Evolutionary conservation across 306 rosid species (phyloP), one percentile per base, ranked within the genome.

Genomic region (Trifolium dubium): DNA sequence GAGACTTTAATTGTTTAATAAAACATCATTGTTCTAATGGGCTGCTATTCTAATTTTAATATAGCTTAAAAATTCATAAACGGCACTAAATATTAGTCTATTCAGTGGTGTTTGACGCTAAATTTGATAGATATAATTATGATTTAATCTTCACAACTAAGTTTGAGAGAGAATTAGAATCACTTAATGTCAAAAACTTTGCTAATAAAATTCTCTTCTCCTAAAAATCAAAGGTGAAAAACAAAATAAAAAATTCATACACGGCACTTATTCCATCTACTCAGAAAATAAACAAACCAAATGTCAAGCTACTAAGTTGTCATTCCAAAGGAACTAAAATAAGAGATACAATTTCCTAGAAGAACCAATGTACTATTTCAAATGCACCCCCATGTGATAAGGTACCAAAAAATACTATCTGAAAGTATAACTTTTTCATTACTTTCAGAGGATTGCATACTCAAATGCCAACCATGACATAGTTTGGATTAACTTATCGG

Each of bases 31-130:
- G 39, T 31, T 62, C 41, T 51, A 11, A 19, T 15, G 61, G 75
- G 69, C 68, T 80, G 76, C 83, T 67, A 68, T 74, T 43, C 41
- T 59, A 15, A 23, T 59, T 28, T 0, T 4, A 9, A 23, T 23
- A 23, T 23, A 23, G 23, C 23, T 23, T 23, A 60, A 29, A 18
- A 15, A 29, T 17, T 41, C 41, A 55, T 55, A 65, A 8, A 67
- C 51, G 28, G 70, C 41, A 18, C 40, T 8, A 23, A 23, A 23
- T 23, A 1, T 23, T 23, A 23, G 23, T 23, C 23, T 0, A 23
- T 23, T 23, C 23, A 23, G 23, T 23, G 23, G 23, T 23, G 23
- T 23, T 23, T 23, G 23, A 23, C 23, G 1, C 1, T 23, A 23
- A 23, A 23, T 23, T 23, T 23, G 23, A 23, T 23, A 23, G 23